These are phyloP conservation scores for Aspergillus diversus DNA, from an alignment of 495 filamentous ascomycete genomes.

Conservation along the genomic window DNA sequence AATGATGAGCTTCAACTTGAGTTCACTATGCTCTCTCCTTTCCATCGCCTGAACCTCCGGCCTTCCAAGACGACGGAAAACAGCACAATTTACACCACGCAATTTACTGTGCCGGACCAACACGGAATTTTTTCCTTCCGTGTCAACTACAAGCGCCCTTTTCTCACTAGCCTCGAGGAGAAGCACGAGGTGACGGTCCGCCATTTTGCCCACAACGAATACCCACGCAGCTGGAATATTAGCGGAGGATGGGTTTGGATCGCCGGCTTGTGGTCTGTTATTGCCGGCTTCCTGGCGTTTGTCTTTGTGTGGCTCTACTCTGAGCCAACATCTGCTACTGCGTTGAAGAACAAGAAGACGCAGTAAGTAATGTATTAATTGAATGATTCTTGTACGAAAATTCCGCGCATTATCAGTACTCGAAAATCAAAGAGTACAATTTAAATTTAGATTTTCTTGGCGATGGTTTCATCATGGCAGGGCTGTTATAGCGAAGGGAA, in stretches of 20 bases:
- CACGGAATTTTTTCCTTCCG: constrained; percentile 98
- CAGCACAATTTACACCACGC: constrained; percentile 71
- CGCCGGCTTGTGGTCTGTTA: constrained; percentile 79
- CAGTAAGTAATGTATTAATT: constrained; percentile 53
- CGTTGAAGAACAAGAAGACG: constrained; percentile 65
- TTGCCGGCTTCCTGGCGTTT: constrained; percentile 83
- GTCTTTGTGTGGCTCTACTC: constrained; percentile 89
- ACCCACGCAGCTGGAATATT: constrained; percentile 87
- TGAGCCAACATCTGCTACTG: constrained; percentile 53
- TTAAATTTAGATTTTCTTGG: not conserved
- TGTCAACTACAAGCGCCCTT: constrained; percentile 94
- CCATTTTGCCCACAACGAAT: constrained; percentile 97
- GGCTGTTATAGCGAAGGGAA: not conserved
- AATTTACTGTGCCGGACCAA: constrained; percentile 87
- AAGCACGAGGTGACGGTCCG: constrained; percentile 93
- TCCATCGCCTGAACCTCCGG: constrained; percentile 82
- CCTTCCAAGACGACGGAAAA: constrained; percentile 62
- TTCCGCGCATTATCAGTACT: constrained; percentile 7
- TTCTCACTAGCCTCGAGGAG: constrained; percentile 87
- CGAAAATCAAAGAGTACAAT: not conserved
- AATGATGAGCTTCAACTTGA: constrained; percentile 85
- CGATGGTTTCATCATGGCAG: not conserved
- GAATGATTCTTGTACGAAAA: constrained; percentile 28
- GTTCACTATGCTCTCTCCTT: constrained; percentile 98
- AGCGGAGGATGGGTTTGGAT: constrained; percentile 96